phyloP scores from a whole-genome alignment of 2,329 filamentous ascomycete species.

The Ascochyta fabae region DNA sequence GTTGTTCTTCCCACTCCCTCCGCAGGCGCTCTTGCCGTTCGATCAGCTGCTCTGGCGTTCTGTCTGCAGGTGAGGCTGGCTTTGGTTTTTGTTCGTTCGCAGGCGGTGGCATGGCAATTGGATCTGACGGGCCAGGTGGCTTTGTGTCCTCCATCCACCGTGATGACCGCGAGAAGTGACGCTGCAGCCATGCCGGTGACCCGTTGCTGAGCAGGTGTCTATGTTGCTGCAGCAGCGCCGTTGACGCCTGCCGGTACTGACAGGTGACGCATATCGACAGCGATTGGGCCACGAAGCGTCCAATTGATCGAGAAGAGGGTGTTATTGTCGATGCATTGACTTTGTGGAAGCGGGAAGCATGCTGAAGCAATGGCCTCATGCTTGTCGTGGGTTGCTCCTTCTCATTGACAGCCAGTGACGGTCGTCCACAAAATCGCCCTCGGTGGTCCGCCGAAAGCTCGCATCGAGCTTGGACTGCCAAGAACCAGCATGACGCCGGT shows the following conservation, averaged over 20 bases:
- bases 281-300: constrained; percentile 13
- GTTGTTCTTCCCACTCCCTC: constrained; percentile 15
- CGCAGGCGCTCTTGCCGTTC: constrained; percentile 26
- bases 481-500: constrained; percentile 26
- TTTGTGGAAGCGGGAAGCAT: constrained; percentile 46
- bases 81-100: constrained; percentile 19
- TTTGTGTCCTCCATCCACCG: constrained; percentile 31
- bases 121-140: constrained; percentile 17
- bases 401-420: constrained; percentile 31
- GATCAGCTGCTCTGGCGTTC: constrained; percentile 20
- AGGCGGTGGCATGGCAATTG: constrained; percentile 33
- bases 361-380: constrained; percentile 51
- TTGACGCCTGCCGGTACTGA: constrained; percentile 36
- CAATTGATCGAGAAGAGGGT: constrained; percentile 20
- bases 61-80: constrained; percentile 11
- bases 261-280: constrained; percentile 39
- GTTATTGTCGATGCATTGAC: constrained; percentile 26
- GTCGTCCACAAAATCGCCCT: constrained; percentile 24
- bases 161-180: constrained; percentile 29
- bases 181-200: constrained; percentile 13
- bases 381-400: constrained; percentile 31
- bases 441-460: constrained; percentile 28
- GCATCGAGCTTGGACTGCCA: constrained; percentile 37
- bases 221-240: constrained; percentile 9
- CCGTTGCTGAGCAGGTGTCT: not conserved